Percentiles rank a stretch among this genome's conserved stretches.
Evolutionary conservation across 352 stramenopile species (phyloP).

Genomic region (Phytopythium litorale): DNA sequence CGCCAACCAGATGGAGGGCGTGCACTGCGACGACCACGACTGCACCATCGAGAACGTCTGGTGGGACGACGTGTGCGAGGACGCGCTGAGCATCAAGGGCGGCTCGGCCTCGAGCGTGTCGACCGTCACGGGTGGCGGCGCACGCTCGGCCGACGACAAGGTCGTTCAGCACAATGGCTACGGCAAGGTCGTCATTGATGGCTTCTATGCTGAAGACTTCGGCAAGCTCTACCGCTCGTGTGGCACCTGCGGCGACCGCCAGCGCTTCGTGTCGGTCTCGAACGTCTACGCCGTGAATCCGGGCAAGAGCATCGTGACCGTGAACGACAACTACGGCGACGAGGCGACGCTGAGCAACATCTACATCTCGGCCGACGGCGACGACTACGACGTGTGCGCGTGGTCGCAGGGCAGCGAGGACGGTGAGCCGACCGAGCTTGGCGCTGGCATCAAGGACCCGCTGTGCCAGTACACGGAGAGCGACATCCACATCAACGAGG

Average conservation of each 20-base stretch:
- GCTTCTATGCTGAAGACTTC: slow-evolving; percentile 43
- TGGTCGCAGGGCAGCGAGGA: slow-evolving; percentile 27
- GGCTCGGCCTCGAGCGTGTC: slow-evolving; percentile 26
- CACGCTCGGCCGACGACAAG: slow-evolving; percentile 45
- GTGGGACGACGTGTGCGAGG: slow-evolving; percentile 54
- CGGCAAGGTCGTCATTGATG: slow-evolving; percentile 37
- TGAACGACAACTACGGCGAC: slow-evolving; percentile 36
- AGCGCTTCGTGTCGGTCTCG: slow-evolving; percentile 22
- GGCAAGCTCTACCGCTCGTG: slow-evolving; percentile 46
- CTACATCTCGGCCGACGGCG: slow-evolving; percentile 16
- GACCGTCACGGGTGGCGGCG: slow-evolving; percentile 29
- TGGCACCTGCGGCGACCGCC: slow-evolving; percentile 29
- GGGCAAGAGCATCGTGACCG: slow-evolving; percentile 35
- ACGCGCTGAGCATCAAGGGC: slow-evolving; percentile 37
- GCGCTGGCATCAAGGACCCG: slow-evolving; percentile 17
- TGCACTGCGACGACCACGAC: slow-evolving; percentile 34
- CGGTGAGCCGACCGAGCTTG: slow-evolving; percentile 15
- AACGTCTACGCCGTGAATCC: slow-evolving; percentile 36
- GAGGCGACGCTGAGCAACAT: slow-evolving; percentile 32
- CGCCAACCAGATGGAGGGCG: slow-evolving; percentile 30
- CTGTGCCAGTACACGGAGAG: slow-evolving; percentile 13
- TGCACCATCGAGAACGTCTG: slow-evolving; percentile 47
- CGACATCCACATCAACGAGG: slow-evolving; percentile 22
- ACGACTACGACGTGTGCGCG: slow-evolving; percentile 23
- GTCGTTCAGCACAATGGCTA: slow-evolving; percentile 45